Conservation (phyloP, 306 rosid species). For the Acacia confusa region DNA sequence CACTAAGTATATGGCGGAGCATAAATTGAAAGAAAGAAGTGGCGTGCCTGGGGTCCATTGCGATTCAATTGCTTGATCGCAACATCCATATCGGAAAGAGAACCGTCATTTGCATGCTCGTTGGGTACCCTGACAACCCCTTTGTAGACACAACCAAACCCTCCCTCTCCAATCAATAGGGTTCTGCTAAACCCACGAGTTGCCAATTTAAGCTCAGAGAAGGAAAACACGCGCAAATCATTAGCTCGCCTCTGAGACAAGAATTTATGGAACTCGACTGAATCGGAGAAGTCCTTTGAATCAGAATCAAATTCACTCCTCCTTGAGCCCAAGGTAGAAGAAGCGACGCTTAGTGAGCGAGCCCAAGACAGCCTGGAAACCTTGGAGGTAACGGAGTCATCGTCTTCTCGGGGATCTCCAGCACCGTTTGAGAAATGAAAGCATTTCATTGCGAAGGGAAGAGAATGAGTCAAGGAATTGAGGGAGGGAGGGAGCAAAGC, state of each 20-base stretch:
- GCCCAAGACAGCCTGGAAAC: conserved; percentile 86
- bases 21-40: not conserved
- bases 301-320: conserved; percentile 66
- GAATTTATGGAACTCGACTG: conserved; percentile 57
- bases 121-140: conserved; percentile 44
- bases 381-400: conserved; percentile 40
- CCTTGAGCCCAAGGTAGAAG: conserved; percentile 61
- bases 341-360: conserved; percentile 86
- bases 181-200: conserved; percentile 74
- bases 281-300: conserved; percentile 60
- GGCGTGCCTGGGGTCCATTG: conserved; percentile 86
- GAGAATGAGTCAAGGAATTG: not conserved
- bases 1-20: too few species aligned
- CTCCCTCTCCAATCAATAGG: conserved; percentile 86
- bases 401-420: conserved; percentile 4
- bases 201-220: conserved; percentile 77
- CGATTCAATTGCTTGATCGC: conserved; percentile 94
- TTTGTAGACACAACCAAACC: conserved; percentile 84
- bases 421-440: conserved; percentile 76
- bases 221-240: conserved; percentile 63
- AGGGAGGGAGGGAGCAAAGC: not conserved
- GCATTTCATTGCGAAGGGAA: conserved; percentile 58
- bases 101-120: not conserved
- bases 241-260: conserved; percentile 71
- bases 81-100: conserved; percentile 51